Percentiles rank a stretch among this genome's conserved stretches.
Conservation (phyloP, 2,329 filamentous ascomycete genomes). For the Grosmannia penicillata region DNA sequence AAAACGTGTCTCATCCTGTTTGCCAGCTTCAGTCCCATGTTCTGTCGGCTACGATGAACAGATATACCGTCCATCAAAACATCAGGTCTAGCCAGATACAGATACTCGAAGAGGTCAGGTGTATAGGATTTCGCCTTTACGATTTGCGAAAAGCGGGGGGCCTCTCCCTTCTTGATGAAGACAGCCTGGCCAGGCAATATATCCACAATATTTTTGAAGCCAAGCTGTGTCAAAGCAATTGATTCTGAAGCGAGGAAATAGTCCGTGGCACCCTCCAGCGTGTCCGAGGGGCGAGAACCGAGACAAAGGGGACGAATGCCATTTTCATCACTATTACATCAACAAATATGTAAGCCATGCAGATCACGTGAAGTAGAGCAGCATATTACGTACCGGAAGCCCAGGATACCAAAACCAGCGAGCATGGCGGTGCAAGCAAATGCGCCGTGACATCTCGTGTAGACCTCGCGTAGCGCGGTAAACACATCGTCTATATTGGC, state of each 20-base stretch:
- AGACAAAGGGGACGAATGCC: constrained; percentile 74
- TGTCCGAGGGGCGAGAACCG: constrained; percentile 56
- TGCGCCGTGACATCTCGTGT: constrained; percentile 58
- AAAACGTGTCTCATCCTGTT: constrained; percentile 54
- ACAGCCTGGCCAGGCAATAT: constrained; percentile 61
- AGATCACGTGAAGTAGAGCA: constrained; percentile 41
- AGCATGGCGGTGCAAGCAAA: constrained; percentile 80
- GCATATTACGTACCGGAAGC: constrained; percentile 31
- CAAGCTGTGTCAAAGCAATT: constrained; percentile 67
- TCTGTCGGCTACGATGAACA: constrained; percentile 67
- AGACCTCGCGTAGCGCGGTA: constrained; percentile 56
- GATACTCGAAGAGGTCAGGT: constrained; percentile 76
- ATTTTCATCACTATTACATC: constrained; percentile 44
- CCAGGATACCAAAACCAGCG: constrained; percentile 66
- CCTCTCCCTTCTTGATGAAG: constrained; percentile 53
- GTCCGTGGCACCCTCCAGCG: constrained; percentile 48
- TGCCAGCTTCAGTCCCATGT: constrained; percentile 75
- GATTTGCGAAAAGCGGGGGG: constrained; percentile 64
- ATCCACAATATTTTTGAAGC: constrained; percentile 61
- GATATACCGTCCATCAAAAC: constrained; percentile 77
- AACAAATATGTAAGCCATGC: background rate
- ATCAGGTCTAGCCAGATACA: constrained; percentile 78
- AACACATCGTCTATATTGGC: constrained; percentile 74
- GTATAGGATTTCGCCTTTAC: constrained; percentile 53
- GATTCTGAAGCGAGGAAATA: constrained; percentile 90